A percentile compares a stretch with the other conserved stretches of the same genome.
Conservation (phyloP, 495 filamentous ascomycete genomes). For the Astrothelium subdiscretum region DNA sequence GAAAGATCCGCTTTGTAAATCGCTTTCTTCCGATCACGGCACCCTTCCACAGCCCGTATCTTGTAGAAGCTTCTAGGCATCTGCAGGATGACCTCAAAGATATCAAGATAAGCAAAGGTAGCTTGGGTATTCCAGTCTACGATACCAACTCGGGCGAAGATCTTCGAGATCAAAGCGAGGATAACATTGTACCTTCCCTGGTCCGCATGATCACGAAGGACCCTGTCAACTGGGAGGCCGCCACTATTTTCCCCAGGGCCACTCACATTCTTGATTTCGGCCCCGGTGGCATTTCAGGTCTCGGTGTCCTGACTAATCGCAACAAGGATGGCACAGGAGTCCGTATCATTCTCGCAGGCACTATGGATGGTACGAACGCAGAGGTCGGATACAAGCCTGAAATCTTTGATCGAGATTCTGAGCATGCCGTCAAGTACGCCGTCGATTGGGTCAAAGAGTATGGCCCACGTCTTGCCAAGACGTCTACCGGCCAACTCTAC, state of each 20-base stretch:
- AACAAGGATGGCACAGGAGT: constrained; percentile 98
- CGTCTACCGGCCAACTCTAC: constrained; percentile 71
- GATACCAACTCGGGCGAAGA: constrained; percentile 80
- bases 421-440: constrained; percentile 86
- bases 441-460: constrained; percentile 98
- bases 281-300: constrained; percentile 87
- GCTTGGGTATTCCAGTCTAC: constrained; percentile 70
- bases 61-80: constrained; percentile 63
- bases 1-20: constrained; percentile 93
- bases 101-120: constrained; percentile 54
- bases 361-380: constrained; percentile 75
- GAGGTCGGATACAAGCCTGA: constrained; percentile 97
- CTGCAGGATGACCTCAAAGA: constrained; percentile 81
- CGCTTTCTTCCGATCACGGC: constrained; percentile 95
- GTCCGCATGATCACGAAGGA: constrained; percentile 90
- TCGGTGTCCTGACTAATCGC: constrained; percentile 91
- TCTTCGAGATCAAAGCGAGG: constrained; percentile 50
- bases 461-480: constrained; percentile 78
- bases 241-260: constrained; percentile 75
- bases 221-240: constrained; percentile 86
- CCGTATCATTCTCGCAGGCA: constrained; percentile 82
- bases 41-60: constrained; percentile 93
- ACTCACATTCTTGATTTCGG: constrained; percentile 96
- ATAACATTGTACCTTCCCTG: constrained; percentile 64
- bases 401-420: constrained; percentile 88